Conservation (phyloP, 495 filamentous ascomycete genomes). For the Hypoxylon rickii region DNA sequence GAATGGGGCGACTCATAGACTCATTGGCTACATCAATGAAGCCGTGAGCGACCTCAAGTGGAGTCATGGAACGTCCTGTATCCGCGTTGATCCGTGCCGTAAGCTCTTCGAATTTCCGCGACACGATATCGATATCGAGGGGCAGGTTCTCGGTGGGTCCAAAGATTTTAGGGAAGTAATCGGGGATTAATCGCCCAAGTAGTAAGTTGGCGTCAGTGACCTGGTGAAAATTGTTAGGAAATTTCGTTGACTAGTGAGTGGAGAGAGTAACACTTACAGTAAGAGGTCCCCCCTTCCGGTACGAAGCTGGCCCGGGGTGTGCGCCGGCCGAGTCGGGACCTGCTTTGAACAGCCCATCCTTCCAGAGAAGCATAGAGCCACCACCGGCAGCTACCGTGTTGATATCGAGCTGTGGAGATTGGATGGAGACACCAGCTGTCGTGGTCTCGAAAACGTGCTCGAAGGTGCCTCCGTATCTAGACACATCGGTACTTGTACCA, state of each 20-base stretch:
- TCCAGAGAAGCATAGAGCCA: constrained; percentile 36
- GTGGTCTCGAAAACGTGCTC: constrained; percentile 98
- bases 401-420: constrained; percentile 95
- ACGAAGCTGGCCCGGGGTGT: constrained; percentile 44
- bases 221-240: not conserved
- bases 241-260: not conserved
- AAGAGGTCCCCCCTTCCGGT: constrained; percentile 45
- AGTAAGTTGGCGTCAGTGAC: constrained; percentile 48
- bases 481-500: constrained; percentile 96
- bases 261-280: constrained; percentile 51
- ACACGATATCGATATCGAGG: constrained; percentile 75
- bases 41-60: constrained; percentile 88
- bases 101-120: constrained; percentile 75
- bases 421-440: constrained; percentile 92
- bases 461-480: constrained; percentile 78
- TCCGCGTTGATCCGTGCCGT: constrained; percentile 75
- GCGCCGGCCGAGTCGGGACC: constrained; percentile 30
- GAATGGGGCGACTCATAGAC: constrained; percentile 91
- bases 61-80: constrained; percentile 70
- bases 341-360: constrained; percentile 32
- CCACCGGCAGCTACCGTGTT: constrained; percentile 70
- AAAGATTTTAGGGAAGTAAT: constrained; percentile 98
- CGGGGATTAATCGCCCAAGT: constrained; percentile 69
- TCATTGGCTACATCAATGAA: constrained; percentile 93
- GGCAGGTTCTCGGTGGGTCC: constrained; percentile 76